A percentile compares a stretch with the other conserved stretches of the same genome.
These are phyloP conservation scores for Musa beccarii DNA, from an alignment of 176 grass and related monocot genomes.

Conservation along the genomic window DNA sequence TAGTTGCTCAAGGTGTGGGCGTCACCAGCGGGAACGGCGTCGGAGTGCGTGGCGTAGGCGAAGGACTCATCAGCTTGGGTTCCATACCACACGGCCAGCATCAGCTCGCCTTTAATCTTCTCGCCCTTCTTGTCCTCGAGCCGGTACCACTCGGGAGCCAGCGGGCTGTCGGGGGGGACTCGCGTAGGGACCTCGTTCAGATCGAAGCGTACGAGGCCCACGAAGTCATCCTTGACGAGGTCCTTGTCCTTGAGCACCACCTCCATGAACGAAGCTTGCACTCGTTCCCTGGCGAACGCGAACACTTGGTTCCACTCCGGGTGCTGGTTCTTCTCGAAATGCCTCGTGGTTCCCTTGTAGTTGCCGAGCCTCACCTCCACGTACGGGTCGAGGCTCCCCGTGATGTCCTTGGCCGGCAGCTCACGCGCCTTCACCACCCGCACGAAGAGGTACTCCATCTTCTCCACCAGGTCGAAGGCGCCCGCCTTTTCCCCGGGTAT, in stretches of 20 bases:
- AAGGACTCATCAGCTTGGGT: conserved; percentile 96
- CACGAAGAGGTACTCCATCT: conserved; percentile 88
- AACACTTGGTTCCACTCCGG: conserved; percentile 94
- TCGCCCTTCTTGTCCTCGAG: conserved; percentile 72
- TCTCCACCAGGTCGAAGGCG: conserved; percentile 87
- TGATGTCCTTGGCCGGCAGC: conserved; percentile 68
- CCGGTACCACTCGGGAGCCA: conserved; percentile 88
- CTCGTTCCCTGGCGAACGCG: conserved; percentile 57
- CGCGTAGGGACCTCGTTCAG: conserved; percentile 66
- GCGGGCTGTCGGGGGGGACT: conserved; percentile 82
- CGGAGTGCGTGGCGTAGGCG: conserved; percentile 58
- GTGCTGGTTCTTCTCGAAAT: conserved; percentile 59
- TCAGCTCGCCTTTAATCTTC: conserved; percentile 70
- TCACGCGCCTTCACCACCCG: conserved; percentile 85
- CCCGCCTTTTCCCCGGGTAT: conserved; percentile 57
- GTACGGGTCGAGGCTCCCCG: conserved; percentile 80
- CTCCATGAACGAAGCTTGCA: conserved; percentile 47
- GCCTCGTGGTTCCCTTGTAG: conserved; percentile 51
- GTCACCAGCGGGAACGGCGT: conserved; percentile 28
- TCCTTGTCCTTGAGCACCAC: conserved; percentile 79
- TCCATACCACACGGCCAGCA: conserved; percentile 86
- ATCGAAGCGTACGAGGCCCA: conserved; percentile 46
- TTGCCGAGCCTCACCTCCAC: conserved; percentile 71
- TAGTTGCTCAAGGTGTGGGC: conserved; percentile 21
- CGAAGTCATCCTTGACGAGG: conserved; percentile 44